Percentiles rank a stretch among this genome's conserved stretches.
Conservation (phyloP, 2,329 filamentous ascomycete genomes). For the Alternaria longipes region DNA sequence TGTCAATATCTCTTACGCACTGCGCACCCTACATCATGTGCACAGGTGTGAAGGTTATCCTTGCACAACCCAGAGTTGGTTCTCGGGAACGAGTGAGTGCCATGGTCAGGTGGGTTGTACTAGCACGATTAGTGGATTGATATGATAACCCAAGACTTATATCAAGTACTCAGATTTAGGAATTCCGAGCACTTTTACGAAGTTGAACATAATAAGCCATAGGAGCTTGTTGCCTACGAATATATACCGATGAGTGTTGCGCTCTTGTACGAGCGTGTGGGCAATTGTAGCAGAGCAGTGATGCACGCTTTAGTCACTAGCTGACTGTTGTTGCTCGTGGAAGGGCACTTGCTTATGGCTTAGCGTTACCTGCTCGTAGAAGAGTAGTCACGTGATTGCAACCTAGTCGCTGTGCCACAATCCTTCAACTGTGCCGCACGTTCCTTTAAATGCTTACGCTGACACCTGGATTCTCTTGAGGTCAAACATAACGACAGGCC, state of each 20-base stretch:
- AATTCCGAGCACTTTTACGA: fast-evolving
- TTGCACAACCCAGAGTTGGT: too few species aligned
- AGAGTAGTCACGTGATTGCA: background rate
- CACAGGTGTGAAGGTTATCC: fast-evolving
- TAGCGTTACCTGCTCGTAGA: background rate
- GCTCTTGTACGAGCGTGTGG: background rate
- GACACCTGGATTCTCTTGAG: fast-evolving
- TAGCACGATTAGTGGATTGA: too few species aligned
- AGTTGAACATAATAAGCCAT: background rate
- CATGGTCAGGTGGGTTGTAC: too few species aligned
- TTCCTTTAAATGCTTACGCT: background rate
- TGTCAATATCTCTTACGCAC: too few species aligned
- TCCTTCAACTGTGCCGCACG: background rate
- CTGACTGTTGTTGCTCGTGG: fast-evolving
- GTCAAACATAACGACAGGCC: background rate
- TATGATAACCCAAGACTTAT: fast-evolving
- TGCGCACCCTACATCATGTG: too few species aligned
- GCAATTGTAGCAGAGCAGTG: background rate
- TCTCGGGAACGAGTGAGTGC: too few species aligned
- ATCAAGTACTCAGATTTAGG: too few species aligned
- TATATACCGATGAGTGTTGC: background rate
- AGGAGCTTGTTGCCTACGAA: fast-evolving
- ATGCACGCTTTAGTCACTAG: background rate
- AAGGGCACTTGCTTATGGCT: background rate
- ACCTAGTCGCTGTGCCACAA: background rate